These are phyloP conservation scores for Diospyros lotus DNA, from an alignment of 148 eudicot species.

Conservation along the genomic window DNA sequence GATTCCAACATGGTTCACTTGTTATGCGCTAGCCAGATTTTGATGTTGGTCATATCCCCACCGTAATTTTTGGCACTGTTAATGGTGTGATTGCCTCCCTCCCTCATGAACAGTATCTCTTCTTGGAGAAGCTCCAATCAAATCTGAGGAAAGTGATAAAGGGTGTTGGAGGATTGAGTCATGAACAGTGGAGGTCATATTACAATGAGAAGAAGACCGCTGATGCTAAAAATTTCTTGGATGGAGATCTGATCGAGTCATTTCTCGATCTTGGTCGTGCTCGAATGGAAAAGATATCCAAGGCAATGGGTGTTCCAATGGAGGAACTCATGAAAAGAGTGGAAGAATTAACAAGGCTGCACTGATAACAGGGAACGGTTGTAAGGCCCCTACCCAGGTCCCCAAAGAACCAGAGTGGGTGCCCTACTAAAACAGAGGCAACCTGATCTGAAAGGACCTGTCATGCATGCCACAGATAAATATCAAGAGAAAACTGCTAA, in stretches of 20 bases:
- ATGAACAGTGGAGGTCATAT: conserved; percentile 93
- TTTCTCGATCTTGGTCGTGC: too few relatives aligned
- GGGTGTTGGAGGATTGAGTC: conserved; percentile 95
- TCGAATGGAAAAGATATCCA: too few relatives aligned
- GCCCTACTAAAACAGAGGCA: too few relatives aligned
- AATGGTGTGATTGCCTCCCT: conserved; percentile 93
- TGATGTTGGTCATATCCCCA: conserved; percentile 70
- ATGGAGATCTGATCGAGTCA: too few relatives aligned
- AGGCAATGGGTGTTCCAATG: too few relatives aligned
- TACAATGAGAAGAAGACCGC: conserved; percentile 88
- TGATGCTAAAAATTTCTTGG: too few relatives aligned
- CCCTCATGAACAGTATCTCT: conserved; percentile 71
- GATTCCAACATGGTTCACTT: conserved; percentile 94
- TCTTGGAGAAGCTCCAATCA: conserved; percentile 80
- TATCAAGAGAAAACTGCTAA: too few relatives aligned
- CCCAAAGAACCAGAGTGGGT: too few relatives aligned
- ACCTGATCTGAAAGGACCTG: too few relatives aligned
- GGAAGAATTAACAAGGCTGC: conserved; percentile 90
- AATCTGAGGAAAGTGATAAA: conserved; percentile 84
- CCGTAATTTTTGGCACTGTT: conserved; percentile 74
- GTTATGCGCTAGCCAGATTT: conserved; percentile 95
- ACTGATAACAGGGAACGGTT: conserved; percentile 22
- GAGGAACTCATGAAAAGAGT: conserved; percentile 88
- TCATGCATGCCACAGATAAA: too few relatives aligned
- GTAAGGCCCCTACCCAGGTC: too few relatives aligned